These are phyloP conservation scores for Boletus huronensis DNA, from an alignment of 768 basidiomycete genomes.

Conservation along the genomic window DNA sequence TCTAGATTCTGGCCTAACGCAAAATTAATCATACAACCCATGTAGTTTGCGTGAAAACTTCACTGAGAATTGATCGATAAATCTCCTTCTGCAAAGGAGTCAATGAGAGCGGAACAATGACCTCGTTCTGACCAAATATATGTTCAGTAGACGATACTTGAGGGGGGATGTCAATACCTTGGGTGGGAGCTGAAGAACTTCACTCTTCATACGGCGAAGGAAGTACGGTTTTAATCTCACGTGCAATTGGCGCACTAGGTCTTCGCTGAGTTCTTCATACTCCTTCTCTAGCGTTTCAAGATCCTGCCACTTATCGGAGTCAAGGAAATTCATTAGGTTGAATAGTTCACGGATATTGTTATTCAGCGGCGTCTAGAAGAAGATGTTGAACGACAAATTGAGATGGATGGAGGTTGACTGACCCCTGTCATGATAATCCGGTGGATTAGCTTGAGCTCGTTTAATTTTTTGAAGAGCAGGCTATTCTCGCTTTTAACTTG, in stretches of 20 bases:
- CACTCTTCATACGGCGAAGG: conserved; percentile 88
- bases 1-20: conserved; percentile 67
- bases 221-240: conserved; percentile 82
- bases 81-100: conserved; percentile 82
- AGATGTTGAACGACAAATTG: background rate
- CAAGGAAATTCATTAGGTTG: conserved; percentile 96
- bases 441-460: conserved; percentile 73
- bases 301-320: conserved; percentile 71
- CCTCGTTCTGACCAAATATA: conserved; percentile 61
- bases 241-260: conserved; percentile 78
- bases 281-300: conserved; percentile 69
- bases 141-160: background rate
- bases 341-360: conserved; percentile 97
- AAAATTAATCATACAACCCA: conserved; percentile 9
- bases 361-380: conserved; percentile 79
- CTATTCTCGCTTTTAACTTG: conserved; percentile 82
- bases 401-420: conserved; percentile 20
- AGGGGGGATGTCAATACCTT: conserved; percentile 51
- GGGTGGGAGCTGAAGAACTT: conserved; percentile 87
- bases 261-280: conserved; percentile 75
- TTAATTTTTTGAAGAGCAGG: conserved; percentile 77
- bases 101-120: conserved; percentile 90
- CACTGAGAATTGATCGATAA: conserved; percentile 82
- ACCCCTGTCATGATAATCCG: conserved; percentile 89
- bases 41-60: conserved; percentile 14